phyloP scores from a whole-genome alignment of 805 yeast genomes.

The Priceomyces haplophilus region DNA sequence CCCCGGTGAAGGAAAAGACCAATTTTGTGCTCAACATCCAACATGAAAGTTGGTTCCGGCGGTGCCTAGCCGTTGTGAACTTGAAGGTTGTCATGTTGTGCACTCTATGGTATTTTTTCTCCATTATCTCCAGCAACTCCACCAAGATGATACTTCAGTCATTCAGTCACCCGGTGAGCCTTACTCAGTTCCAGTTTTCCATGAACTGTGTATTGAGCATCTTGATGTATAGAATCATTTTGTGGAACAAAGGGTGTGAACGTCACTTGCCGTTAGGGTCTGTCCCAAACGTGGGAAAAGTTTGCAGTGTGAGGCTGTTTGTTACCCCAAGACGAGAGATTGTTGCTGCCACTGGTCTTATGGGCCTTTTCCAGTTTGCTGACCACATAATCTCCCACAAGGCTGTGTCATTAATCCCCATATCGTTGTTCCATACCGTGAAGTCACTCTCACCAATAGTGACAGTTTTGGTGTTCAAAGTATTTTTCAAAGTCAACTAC shows the following conservation, averaged over 20 bases:
- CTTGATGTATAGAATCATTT: conserved; percentile 16
- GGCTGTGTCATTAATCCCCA: conserved; percentile 89
- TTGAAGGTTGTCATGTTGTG: conserved; percentile 45
- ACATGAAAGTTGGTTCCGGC: conserved; percentile 18
- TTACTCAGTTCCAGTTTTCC: conserved; percentile 83
- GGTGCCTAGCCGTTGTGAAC: conserved; percentile 16
- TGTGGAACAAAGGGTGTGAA: conserved; percentile 22
- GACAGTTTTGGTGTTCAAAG: conserved; percentile 76
- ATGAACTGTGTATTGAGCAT: conserved; percentile 65
- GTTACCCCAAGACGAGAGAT: conserved; percentile 53
- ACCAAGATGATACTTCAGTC: conserved; percentile 70
- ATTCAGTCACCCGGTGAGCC: conserved; percentile 79
- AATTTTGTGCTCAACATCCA: background rate
- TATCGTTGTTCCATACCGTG: conserved; percentile 91
- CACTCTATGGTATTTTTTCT: conserved; percentile 71
- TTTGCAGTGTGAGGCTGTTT: conserved; percentile 35
- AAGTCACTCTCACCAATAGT: conserved; percentile 88
- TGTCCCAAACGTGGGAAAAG: conserved; percentile 36
- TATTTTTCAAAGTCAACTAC: conserved; percentile 58
- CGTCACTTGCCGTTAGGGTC: conserved; percentile 45
- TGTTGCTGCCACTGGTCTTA: conserved; percentile 73
- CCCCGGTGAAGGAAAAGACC: conserved; percentile 26
- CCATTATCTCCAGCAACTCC: conserved; percentile 78
- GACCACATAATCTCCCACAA: conserved; percentile 91
- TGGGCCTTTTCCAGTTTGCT: conserved; percentile 90